Percentiles rank a stretch among this genome's conserved stretches.
These are phyloP conservation scores for Erysimum cheiri DNA, from an alignment of 441 rosid genomes.

Conservation along the genomic window DNA sequence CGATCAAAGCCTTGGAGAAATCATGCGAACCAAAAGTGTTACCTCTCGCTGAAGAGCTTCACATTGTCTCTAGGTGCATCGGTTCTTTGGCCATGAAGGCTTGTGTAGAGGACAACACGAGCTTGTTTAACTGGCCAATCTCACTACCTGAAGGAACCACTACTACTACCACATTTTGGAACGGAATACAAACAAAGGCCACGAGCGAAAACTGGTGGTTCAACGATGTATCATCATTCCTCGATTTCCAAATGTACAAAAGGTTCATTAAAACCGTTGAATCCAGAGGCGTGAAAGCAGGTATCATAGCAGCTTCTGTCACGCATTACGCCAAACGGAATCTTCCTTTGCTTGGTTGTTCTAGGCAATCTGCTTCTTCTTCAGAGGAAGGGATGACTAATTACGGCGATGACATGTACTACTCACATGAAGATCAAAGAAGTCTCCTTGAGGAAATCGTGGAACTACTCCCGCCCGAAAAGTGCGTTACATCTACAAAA, in stretches of 20 bases:
- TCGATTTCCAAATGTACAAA: constrained; percentile 59
- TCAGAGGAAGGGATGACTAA: constrained; percentile 45
- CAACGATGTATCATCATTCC: constrained; percentile 71
- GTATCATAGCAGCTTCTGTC: constrained; percentile 64
- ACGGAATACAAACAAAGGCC: constrained; percentile 67
- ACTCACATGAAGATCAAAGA: constrained; percentile 57
- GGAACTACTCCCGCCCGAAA: constrained; percentile 64
- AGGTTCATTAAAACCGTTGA: constrained; percentile 66
- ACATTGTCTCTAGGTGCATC: constrained; percentile 81
- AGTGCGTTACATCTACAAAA: constrained; percentile 63
- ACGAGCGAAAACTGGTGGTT: constrained; percentile 88
- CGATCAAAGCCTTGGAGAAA: constrained; percentile 75
- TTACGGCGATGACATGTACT: constrained; percentile 44
- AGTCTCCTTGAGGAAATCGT: constrained; percentile 81
- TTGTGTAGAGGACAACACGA: constrained; percentile 62
- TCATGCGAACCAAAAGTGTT: constrained; percentile 60
- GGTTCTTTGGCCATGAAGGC: constrained; percentile 79
- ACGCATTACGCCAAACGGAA: constrained; percentile 71
- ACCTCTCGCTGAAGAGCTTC: constrained; percentile 75
- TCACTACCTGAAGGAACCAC: constrained; percentile 48
- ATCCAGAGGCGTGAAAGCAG: constrained; percentile 65
- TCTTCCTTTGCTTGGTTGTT: constrained; percentile 67
- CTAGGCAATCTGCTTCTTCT: constrained; percentile 51
- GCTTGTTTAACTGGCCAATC: constrained; percentile 75
- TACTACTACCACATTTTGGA: constrained; percentile 55